Conservation (phyloP, 2,329 filamentous ascomycete species). For the Salinomyces thailandicus region DNA sequence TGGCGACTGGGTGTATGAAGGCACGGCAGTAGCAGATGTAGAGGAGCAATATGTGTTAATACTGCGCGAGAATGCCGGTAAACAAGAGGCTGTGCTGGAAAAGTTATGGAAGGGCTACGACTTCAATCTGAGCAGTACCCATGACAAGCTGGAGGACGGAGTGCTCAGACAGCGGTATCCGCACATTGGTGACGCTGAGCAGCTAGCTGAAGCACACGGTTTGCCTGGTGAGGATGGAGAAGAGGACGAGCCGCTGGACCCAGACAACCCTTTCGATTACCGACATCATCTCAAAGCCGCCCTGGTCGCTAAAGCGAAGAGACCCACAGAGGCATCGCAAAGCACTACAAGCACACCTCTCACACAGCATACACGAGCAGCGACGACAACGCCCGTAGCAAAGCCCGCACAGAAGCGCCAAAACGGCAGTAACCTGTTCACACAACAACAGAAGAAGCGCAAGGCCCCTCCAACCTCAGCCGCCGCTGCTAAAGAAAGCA, state of each 20-base stretch:
- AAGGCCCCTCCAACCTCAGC: constrained; percentile 8
- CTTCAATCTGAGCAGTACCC: constrained; percentile 70
- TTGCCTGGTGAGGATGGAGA: constrained; percentile 26
- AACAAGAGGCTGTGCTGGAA: constrained; percentile 46
- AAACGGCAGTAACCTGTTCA: not conserved
- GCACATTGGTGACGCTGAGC: constrained; percentile 32
- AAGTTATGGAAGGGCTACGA: constrained; percentile 70
- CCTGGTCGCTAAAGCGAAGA: constrained; percentile 1
- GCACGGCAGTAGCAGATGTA: constrained; percentile 27
- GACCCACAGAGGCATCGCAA: constrained; percentile 18
- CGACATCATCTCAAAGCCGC: constrained; percentile 33
- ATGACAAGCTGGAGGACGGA: constrained; percentile 52
- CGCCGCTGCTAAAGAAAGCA: constrained; percentile 1
- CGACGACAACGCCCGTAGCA: constrained; percentile 11
- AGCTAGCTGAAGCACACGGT: constrained; percentile 14
- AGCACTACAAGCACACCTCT: constrained; percentile 15
- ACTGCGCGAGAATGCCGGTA: constrained; percentile 15
- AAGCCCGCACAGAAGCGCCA: constrained; percentile 9
- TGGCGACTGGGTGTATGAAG: constrained; percentile 24
- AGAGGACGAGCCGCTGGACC: constrained; percentile 29
- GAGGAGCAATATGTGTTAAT: constrained; percentile 55
- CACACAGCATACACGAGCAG: constrained; percentile 7
- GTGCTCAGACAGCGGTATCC: constrained; percentile 55
- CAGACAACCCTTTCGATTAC: constrained; percentile 40
- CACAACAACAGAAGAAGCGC: constrained; percentile 14